A percentile compares a stretch with the other conserved stretches of the same genome.
Evolutionary conservation across 768 basidiomycete species (phyloP).

Genomic region (Calocybe cyanea): DNA sequence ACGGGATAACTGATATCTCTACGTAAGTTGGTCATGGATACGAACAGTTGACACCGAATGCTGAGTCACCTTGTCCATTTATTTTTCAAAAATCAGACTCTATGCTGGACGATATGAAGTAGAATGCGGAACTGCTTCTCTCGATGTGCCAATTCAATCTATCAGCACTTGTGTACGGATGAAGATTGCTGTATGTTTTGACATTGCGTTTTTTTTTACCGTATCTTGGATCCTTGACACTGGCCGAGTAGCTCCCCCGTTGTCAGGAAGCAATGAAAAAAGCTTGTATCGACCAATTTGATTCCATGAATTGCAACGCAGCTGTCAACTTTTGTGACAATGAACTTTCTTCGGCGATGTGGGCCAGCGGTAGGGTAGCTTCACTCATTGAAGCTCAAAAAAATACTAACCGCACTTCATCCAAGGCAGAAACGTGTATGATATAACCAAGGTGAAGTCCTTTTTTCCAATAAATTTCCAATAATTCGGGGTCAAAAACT

Average conservation of each 20-base stretch:
- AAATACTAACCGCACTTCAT: too few relatives aligned
- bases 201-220: not conserved
- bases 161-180: conserved; percentile 58
- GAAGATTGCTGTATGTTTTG: conserved; percentile 48
- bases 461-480: too few relatives aligned
- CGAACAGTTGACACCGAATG: too few relatives aligned
- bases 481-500: not conserved
- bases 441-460: conserved; percentile 18
- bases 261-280: conserved; percentile 57
- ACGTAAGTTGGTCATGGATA: too few relatives aligned
- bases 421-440: conserved; percentile 20
- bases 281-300: conserved; percentile 63
- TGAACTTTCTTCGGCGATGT: conserved; percentile 38
- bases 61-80: too few relatives aligned
- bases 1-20: conserved; percentile 46
- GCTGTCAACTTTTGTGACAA: conserved; percentile 63
- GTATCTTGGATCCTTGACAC: not conserved
- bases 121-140: conserved; percentile 53
- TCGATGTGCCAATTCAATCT: conserved; percentile 48
- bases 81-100: too few relatives aligned
- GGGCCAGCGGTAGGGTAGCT: conserved; percentile 28
- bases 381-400: too few relatives aligned
- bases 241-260: conserved; percentile 51
- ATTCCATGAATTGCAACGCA: conserved; percentile 63
- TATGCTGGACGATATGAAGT: conserved; percentile 50